Conservation (phyloP, 768 basidiomycete genomes). For the Phylloporus arenicola region DNA sequence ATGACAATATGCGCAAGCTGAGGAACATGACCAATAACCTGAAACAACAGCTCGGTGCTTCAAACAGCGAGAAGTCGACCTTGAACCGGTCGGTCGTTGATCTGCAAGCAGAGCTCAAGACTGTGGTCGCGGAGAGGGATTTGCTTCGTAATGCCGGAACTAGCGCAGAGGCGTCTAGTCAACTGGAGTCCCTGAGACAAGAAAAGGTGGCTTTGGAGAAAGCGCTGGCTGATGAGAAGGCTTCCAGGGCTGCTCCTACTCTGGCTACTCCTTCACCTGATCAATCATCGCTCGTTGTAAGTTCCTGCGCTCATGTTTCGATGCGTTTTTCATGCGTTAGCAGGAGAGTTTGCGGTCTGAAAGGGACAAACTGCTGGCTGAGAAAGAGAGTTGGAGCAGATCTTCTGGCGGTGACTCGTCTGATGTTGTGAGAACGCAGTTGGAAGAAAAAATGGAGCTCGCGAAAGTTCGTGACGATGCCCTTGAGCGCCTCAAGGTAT, state of each 20-base stretch:
- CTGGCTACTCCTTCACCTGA: slow-evolving; percentile 13
- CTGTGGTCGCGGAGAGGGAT: slow-evolving; percentile 27
- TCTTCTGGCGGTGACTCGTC: slow-evolving; percentile 19
- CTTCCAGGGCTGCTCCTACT: slow-evolving; percentile 18
- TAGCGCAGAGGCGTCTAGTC: slow-evolving; percentile 20
- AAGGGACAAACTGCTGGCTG: slow-evolving; percentile 55
- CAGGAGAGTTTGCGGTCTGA: slow-evolving; percentile 54
- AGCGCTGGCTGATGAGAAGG: slow-evolving; percentile 35
- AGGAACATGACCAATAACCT: slow-evolving; percentile 24
- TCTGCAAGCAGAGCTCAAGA: slow-evolving; percentile 27
- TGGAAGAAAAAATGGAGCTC: slow-evolving; percentile 63
- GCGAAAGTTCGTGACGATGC: slow-evolving; percentile 57
- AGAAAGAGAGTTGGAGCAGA: slow-evolving; percentile 43
- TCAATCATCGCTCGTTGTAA: slow-evolving; percentile 30
- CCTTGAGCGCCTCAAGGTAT: slow-evolving; percentile 52
- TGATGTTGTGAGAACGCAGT: slow-evolving; percentile 34
- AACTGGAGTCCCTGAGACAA: slow-evolving; percentile 32
- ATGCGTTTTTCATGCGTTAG: not conserved
- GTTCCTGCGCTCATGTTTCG: slow-evolving; percentile 2
- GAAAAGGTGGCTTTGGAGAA: slow-evolving; percentile 39
- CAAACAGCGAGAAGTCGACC: slow-evolving; percentile 26
- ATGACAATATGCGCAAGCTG: slow-evolving; percentile 38
- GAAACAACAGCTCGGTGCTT: slow-evolving; percentile 21
- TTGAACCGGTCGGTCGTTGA: slow-evolving; percentile 25
- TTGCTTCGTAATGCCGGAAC: slow-evolving; percentile 16